These are phyloP conservation scores for Pholiota molesta DNA, from an alignment of 768 basidiomycete species.

Conservation along the genomic window DNA sequence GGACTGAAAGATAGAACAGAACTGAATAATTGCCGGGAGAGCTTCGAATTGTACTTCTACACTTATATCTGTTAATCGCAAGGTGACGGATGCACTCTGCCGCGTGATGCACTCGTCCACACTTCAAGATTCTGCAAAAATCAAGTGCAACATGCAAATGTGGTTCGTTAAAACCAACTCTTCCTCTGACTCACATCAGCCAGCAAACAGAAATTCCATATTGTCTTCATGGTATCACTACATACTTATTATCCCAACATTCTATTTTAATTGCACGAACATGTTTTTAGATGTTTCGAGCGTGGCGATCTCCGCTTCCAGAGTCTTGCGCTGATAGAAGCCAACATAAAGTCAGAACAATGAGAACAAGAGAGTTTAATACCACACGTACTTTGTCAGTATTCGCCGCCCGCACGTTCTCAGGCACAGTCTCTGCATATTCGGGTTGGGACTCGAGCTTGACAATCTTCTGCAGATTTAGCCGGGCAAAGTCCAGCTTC, in stretches of 20 bases:
- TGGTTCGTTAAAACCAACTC: background rate
- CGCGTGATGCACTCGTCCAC: too few species aligned
- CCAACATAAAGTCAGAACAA: background rate
- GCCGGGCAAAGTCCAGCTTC: conserved; percentile 73
- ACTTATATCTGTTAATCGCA: too few species aligned
- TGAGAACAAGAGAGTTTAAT: conserved; percentile 8
- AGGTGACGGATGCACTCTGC: too few species aligned
- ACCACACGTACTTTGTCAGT: conserved; percentile 72
- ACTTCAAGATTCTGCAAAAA: too few species aligned
- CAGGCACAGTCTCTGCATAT: conserved; percentile 82
- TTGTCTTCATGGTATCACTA: background rate
- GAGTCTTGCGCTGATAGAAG: conserved; percentile 60
- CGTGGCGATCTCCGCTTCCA: conserved; percentile 80
- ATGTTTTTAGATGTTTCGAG: conserved; percentile 72
- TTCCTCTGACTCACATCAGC: background rate
- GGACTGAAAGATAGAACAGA: too few species aligned
- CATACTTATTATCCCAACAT: background rate
- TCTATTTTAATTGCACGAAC: conserved; percentile 69
- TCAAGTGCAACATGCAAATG: too few species aligned
- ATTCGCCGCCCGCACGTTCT: conserved; percentile 71
- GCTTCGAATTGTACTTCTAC: too few species aligned
- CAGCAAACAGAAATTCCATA: too few species aligned
- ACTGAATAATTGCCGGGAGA: too few species aligned
- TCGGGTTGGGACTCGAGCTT: conserved; percentile 75
- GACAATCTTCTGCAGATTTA: conserved; percentile 75